Conservation (phyloP, 2,329 filamentous ascomycete genomes). For the Cytospora leucostoma region DNA sequence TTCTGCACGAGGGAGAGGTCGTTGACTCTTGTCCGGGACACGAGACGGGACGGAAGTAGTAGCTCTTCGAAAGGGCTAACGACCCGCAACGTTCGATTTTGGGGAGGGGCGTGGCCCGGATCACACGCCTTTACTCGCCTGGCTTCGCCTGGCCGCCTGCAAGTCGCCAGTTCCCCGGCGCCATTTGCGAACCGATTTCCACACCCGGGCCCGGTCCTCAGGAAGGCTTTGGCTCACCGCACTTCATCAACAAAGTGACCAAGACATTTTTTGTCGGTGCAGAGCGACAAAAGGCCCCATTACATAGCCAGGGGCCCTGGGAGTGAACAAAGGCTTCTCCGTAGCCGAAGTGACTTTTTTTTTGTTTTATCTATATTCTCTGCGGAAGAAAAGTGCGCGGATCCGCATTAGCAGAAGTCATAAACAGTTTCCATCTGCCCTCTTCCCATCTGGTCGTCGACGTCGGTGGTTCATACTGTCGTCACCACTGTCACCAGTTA, state of each 20-base stretch:
- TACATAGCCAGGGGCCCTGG: constrained; percentile 21
- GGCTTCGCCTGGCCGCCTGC: background rate
- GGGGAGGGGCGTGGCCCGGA: constrained; percentile 13
- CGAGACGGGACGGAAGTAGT: constrained; percentile 5
- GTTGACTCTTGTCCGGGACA: constrained; percentile 8
- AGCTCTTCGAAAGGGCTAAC: constrained; percentile 19
- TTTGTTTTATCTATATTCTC: background rate
- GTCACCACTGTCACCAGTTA: background rate
- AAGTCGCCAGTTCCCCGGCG: constrained; percentile 5
- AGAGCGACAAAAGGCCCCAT: constrained; percentile 5
- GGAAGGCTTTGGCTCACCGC: constrained; percentile 21
- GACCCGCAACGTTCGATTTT: constrained; percentile 22
- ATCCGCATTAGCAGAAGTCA: constrained; percentile 20
- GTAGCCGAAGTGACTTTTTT: constrained; percentile 21
- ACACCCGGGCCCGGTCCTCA: constrained; percentile 5
- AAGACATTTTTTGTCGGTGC: constrained; percentile 14
- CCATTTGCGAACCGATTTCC: constrained; percentile 18
- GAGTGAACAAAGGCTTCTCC: constrained; percentile 13
- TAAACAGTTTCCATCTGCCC: constrained; percentile 19
- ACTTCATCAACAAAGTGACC: constrained; percentile 19
- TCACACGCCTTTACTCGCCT: background rate
- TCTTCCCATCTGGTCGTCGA: constrained; percentile 11
- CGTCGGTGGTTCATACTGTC: background rate
- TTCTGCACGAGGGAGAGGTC: constrained; percentile 15
- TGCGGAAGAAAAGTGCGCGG: constrained; percentile 21